Base-by-base conservation (phyloP, 1,284 basidiomycete genomes). In the Chalciporus piperatoides region DNA sequence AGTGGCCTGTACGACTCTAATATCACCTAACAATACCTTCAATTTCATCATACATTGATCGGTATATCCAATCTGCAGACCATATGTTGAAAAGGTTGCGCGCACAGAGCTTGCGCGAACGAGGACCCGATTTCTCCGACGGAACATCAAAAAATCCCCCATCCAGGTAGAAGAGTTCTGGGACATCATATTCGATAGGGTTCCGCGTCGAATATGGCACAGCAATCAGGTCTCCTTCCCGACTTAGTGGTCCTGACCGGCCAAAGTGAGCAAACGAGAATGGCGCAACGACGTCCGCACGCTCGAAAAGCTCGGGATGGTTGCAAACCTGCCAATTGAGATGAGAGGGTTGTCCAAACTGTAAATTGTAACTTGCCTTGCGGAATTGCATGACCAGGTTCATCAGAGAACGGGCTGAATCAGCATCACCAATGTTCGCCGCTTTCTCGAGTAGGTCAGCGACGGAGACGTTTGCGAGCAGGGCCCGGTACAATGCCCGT, bases 301-400 rank as follows among this genome's bases (percentile, higher is more conserved):
- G 86, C 68, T 99, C 95, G 64, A 99, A 99, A 38, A 99, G 79
- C 68, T 99, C 97, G 0, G 97, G 97, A 62, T 99, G 97, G 63
- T 98, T 99, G 78, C 96, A 99, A 56, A 98, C 93, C 86, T 89
- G 49, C 41, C 37, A 7, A n/a, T 42, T 14, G 40, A 10, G 17
- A 40, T 19, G 35, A 27, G 24, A 37, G 2, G 8, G 6, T 38
- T 28, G 19, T 35, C 19, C 44, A 24, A 30, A 15, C 49, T 15
- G 35, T 38, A 24, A 38, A 49, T 33, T 15, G 27, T 24, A 14
- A 58, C 67, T 36, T 43, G 87, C 90, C 77, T 99, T 99, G 59
- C 97, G 87, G 79, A 99, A 99, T 70, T 99, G 97, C 97, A 99
- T 99, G 56, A 99, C 96, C 55, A 99, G 79, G 71, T 99, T 99